Evolutionary conservation across 495 filamentous ascomycete species (phyloP).

Genomic region (Podospora pseudopauciseta): DNA sequence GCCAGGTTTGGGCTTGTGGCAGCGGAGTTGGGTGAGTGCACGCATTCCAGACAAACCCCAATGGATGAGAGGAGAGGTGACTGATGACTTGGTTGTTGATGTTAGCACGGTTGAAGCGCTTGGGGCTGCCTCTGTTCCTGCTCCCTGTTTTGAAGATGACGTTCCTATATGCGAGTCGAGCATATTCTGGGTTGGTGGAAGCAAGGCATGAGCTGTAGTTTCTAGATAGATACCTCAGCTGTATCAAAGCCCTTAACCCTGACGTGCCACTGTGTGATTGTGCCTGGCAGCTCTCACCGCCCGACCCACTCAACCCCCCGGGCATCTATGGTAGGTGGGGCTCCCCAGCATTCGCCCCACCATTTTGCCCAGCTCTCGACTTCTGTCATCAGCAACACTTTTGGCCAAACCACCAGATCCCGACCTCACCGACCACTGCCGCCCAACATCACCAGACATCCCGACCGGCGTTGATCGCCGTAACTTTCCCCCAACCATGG

Average conservation of each 20-base stretch:
- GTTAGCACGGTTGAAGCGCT: not conserved
- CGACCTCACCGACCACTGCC: not conserved
- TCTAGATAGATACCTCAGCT: not conserved
- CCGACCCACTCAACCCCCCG: not conserved
- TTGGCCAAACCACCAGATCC: not conserved
- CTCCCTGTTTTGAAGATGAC: not conserved
- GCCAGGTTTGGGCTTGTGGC: not conserved
- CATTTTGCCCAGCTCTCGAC: not conserved
- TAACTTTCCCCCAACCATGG: conserved; percentile 56
- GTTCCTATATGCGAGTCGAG: not conserved
- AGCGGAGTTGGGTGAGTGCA: not conserved
- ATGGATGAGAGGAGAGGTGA: no score
- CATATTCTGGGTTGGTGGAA: not conserved
- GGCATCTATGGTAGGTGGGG: not conserved
- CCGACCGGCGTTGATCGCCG: not conserved
- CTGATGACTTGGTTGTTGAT: not conserved
- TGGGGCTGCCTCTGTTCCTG: not conserved
- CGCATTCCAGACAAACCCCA: no score
- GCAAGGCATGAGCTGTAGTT: not conserved
- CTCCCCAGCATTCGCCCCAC: not conserved
- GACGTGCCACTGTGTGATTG: no score
- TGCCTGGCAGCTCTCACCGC: not conserved
- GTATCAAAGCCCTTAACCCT: not conserved
- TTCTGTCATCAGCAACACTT: not conserved
- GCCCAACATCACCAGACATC: not conserved